Evolutionary conservation across 371 early-diverging fungal genomes (phyloP).

Genomic region (Mortierella polycephala): DNA sequence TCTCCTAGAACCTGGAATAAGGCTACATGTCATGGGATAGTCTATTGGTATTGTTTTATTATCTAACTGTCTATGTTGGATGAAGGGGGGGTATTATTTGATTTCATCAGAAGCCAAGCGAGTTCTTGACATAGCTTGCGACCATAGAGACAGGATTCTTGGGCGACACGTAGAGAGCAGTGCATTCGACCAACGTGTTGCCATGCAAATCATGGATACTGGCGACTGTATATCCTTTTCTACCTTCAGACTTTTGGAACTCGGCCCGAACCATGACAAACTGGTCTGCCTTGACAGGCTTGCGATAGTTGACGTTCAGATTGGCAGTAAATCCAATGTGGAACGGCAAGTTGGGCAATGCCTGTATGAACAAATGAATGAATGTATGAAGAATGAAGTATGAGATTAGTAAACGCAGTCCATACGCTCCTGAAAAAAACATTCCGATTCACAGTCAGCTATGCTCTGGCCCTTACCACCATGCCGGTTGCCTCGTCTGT

Average conservation of each 20-base stretch:
- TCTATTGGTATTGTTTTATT: too few species aligned
- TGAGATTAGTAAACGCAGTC: background rate
- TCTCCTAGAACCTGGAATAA: too few species aligned
- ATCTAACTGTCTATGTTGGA: too few species aligned
- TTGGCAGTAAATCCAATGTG: constrained; percentile 81
- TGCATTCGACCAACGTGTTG: constrained; percentile 70
- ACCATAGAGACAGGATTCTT: constrained; percentile 55
- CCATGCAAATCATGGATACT: constrained; percentile 67
- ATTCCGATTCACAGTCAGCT: too few species aligned
- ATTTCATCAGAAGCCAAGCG: constrained; percentile 25
- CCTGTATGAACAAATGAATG: constrained; percentile 35
- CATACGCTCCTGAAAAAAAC: background rate
- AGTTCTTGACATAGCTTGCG: constrained; percentile 52
- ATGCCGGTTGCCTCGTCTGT: constrained; percentile 57
- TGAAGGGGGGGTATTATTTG: too few species aligned
- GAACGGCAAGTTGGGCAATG: constrained; percentile 68
- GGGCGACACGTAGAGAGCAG: constrained; percentile 75
- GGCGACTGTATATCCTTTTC: constrained; percentile 77
- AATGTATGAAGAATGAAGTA: too few species aligned
- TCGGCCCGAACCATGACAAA: constrained; percentile 73
- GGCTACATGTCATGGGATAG: too few species aligned
- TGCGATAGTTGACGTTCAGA: constrained; percentile 77
- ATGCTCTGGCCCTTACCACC: constrained; percentile 59
- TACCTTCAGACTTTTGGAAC: constrained; percentile 70
- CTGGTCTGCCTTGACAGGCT: constrained; percentile 74